Base-by-base conservation (phyloP, 1,284 basidiomycete genomes). In the Pholiota adiposa region DNA sequence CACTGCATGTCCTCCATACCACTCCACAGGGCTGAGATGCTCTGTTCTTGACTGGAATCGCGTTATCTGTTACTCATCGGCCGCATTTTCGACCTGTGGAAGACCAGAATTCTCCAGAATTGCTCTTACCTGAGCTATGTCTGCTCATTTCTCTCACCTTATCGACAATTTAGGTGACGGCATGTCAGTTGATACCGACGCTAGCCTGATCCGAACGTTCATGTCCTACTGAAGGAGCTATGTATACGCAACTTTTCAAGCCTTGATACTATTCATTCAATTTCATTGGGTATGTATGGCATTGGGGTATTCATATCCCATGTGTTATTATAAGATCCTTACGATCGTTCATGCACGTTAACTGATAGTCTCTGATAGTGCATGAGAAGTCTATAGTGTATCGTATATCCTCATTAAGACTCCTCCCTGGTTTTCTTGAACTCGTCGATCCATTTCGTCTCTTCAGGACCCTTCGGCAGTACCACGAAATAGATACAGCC, bases 401-500 rank as follows among this genome's bases (percentile, higher is more conserved):
- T 44, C 41, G 40, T 54, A 31, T 7, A 46, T 29, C 41, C 56
- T 56, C 54, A 65, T 61, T 66, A 73, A 68, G 75, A 76, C 44
- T 61, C 63, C 48, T 75, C 76, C 69, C 86, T 74, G 25, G 70
- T 77, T 68, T 77, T 81, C 79, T 98, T 98, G 79, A 89, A 96
- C 61, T 93, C 88, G n/a, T 90, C 87, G 27, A 98, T 84, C 96
- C 96, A 98, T 63, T 83, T 85, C 72, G 85, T 83, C 72, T 97
- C 95, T 58, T 84, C 83, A n/a, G 81, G 79, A 0, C 94, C 94
- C 72, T 89, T 95, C 1, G 92, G 90, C 56, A 97, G 71, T 7
- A 98, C 91, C 16, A 89, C 88, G 68, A 98, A 92, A 31, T 88
- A 89, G 72, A 97, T 70, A 70, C 92, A 90, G 0, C 94, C 95